phyloP scores from a whole-genome alignment of 164 flowering plant species.

The Platanus orientalis region DNA sequence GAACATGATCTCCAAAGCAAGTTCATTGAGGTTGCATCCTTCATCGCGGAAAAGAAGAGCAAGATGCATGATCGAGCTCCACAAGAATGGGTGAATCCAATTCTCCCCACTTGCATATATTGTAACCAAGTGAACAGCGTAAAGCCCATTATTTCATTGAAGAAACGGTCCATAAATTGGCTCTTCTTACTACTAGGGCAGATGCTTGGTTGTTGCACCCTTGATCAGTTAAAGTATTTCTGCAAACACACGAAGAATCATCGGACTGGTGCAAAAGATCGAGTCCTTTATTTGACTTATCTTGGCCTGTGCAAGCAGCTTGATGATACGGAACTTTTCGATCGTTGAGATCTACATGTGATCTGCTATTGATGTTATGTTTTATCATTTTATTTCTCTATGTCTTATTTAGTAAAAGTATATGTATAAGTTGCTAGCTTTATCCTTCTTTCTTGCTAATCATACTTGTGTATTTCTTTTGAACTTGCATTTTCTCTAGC shows the following conservation, averaged over 20 bases:
- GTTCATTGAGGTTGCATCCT: slow-evolving; percentile 28
- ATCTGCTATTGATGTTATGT: too few relatives aligned
- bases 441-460: too few relatives aligned
- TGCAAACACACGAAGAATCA: slow-evolving; percentile 39
- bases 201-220: slow-evolving; percentile 38
- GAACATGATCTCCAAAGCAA: slow-evolving; percentile 33
- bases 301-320: slow-evolving; percentile 34
- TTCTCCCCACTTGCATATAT: slow-evolving; percentile 28
- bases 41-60: slow-evolving; percentile 13
- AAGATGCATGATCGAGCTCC: slow-evolving; percentile 58
- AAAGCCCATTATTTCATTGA: slow-evolving; percentile 39
- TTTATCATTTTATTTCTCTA: too few relatives aligned
- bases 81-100: slow-evolving; percentile 40
- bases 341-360: background rate
- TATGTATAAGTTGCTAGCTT: too few relatives aligned
- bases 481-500: too few relatives aligned
- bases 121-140: slow-evolving; percentile 40
- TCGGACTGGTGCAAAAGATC: slow-evolving; percentile 49
- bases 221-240: slow-evolving; percentile 39
- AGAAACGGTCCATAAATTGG: slow-evolving; percentile 51
- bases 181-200: slow-evolving; percentile 42
- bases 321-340: slow-evolving; percentile 19
- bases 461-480: too few relatives aligned
- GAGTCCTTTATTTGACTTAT: slow-evolving; percentile 36
- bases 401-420: too few relatives aligned